Percentiles rank a stretch among this genome's conserved stretches.
Evolutionary conservation across 768 basidiomycete species (phyloP).

Genomic region (Rhodotorula taiwanensis): DNA sequence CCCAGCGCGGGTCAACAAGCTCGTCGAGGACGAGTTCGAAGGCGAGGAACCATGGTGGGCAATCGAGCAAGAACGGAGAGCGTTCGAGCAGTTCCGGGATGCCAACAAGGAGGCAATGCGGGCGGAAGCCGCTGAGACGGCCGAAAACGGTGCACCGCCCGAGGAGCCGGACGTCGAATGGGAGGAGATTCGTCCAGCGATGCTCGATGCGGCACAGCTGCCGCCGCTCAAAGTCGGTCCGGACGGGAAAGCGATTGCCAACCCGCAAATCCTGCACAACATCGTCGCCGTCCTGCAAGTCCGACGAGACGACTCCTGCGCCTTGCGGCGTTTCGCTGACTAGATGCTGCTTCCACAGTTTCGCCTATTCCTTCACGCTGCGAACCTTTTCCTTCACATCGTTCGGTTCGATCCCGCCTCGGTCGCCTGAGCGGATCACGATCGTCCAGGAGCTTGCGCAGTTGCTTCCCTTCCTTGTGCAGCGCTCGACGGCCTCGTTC

Average conservation of each 20-base stretch:
- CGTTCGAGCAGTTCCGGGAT: conserved; percentile 7
- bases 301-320: too few relatives aligned
- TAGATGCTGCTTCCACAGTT: conserved; percentile 1
- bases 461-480: conserved; percentile 30
- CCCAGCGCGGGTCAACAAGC: conserved; percentile 8
- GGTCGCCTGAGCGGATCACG: conserved; percentile 24
- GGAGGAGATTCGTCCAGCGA: background rate
- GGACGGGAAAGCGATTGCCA: conserved; percentile 1
- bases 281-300: conserved; percentile 33
- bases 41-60: conserved; percentile 35
- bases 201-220: background rate
- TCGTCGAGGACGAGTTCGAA: conserved; percentile 27
- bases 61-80: background rate
- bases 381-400: conserved; percentile 31
- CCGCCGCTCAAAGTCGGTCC: conserved; percentile 6
- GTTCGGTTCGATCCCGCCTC: conserved; percentile 5
- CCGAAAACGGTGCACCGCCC: background rate
- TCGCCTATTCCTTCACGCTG: conserved; percentile 34
- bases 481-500: conserved; percentile 9
- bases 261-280: conserved; percentile 21
- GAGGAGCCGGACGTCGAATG: conserved; percentile 17
- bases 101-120: background rate
- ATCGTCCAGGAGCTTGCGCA: conserved; percentile 12
- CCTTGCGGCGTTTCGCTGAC: background rate
- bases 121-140: background rate